phyloP scores from a whole-genome alignment of 331 rosid genomes.

The Acacia pycnantha region DNA sequence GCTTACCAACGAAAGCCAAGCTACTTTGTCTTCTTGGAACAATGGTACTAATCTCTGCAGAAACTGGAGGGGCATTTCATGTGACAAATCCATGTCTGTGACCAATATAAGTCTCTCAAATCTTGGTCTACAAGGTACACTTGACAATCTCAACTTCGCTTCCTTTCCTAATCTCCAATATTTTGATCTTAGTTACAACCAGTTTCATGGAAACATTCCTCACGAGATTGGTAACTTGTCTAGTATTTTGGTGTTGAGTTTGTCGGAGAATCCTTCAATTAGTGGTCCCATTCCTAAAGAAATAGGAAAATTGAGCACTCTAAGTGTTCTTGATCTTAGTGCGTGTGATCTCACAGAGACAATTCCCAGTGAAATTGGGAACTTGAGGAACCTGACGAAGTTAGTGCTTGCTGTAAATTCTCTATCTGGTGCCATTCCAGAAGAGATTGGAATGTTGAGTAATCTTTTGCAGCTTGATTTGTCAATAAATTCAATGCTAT shows the following conservation, averaged over 20 bases:
- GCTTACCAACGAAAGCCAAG: not conserved
- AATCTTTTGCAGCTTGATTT: not conserved
- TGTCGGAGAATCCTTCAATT: no score
- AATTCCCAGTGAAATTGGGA: slow-evolving; percentile 22
- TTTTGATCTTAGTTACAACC: not conserved
- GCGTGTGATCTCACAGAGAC: not conserved
- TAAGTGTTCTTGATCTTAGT: not conserved
- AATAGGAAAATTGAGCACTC: not conserved
- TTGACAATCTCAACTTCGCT: not conserved
- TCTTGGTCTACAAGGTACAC: not conserved
- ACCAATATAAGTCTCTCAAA: not conserved
- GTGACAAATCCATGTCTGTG: not conserved
- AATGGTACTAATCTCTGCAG: not conserved
- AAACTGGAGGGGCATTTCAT: not conserved
- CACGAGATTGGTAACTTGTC: not conserved
- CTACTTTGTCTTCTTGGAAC: not conserved
- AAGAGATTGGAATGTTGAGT: not conserved
- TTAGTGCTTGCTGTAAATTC: not conserved
- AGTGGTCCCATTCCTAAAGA: slow-evolving; percentile 2
- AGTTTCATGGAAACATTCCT: slow-evolving; percentile 11
- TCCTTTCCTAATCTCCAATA: not conserved
- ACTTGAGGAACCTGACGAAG: not conserved
- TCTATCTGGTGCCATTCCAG: not conserved
- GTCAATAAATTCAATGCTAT: not conserved
- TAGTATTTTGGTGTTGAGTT: not conserved